Evolutionary conservation across 306 rosid species (phyloP), one percentile per base, ranked within the genome.

Genomic region (Betula pendula): DNA sequence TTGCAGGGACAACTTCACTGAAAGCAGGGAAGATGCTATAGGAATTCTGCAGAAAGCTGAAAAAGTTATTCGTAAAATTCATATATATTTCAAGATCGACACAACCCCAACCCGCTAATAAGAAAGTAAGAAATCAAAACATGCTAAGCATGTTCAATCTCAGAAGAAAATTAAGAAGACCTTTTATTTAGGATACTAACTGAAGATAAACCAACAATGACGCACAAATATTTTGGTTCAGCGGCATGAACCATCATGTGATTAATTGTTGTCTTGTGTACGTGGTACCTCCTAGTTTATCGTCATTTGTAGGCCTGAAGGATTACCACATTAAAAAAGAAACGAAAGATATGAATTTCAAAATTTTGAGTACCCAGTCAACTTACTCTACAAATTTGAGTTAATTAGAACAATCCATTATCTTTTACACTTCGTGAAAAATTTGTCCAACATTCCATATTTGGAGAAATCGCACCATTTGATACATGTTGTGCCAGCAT

Each of bases 1-100:
- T 63, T 89, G 89, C 47, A 86, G 71, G 75, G 87, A 89, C 79
- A 86, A 89, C 79, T 79, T 86, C 74, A 60, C 19, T 77, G 76
- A 89, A 77, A 87, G 78, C 79, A 56, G 75, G 90, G 40, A 35
- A 35, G 40, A 35, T 5, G 40, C 85, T 25, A 44, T 83, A 45
- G 88, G 88, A 76, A 85, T 87, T 62, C 48, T 71, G 42, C 87
- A 81, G 38, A 83, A 76, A 73, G 47, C 74, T 14, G 43, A 70
- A 70, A 31, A 5, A 38, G 19, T 48, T 72, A 78, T 68, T 72
- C 79, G 8, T 79, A 63, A 83, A 66, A 70, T 35, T 43, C 60
- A 17, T 35, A 35, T 35, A 35, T 35, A 35, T 35, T 35, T 70
- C 8, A 8, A 38, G 5, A 73, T 15, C n/a, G n/a, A n/a, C 42